A percentile compares a stretch with the other conserved stretches of the same genome.
Evolutionary conservation across 129 eudicot genomes (phyloP).

Genomic region (Centella asiatica): DNA sequence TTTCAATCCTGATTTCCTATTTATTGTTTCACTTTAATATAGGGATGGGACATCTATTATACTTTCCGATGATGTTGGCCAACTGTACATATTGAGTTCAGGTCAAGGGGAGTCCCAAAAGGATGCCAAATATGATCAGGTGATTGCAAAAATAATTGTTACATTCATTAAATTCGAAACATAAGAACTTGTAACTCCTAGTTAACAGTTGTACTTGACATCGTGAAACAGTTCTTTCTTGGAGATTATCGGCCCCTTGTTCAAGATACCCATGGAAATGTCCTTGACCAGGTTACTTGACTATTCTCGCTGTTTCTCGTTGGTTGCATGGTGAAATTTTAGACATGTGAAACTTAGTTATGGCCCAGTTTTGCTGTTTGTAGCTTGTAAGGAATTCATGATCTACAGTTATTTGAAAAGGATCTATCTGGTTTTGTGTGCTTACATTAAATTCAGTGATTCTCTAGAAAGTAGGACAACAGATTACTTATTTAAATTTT

Average conservation of each 20-base stretch:
- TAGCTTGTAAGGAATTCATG: no score
- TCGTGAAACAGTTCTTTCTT: conserved; percentile 67
- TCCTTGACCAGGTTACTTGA: conserved; percentile 78
- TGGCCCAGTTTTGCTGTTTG: background rate
- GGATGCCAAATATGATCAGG: conserved; percentile 98
- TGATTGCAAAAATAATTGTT: conserved; percentile 5
- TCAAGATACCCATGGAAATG: conserved; percentile 86
- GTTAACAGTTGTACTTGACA: conserved; percentile 17
- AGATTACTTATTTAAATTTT: no score
- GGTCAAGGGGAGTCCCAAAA: conserved; percentile 94
- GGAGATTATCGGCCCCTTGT: conserved; percentile 97
- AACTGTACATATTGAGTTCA: conserved; percentile 71
- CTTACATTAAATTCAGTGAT: no score
- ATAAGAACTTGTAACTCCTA: background rate
- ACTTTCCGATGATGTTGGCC: conserved; percentile 98
- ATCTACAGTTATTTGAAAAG: no score
- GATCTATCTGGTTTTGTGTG: no score
- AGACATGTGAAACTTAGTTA: background rate
- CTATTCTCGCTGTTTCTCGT: background rate
- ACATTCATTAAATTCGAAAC: background rate
- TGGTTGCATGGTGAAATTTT: background rate
- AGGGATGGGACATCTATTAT: conserved; percentile 96
- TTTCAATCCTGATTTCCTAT: background rate
- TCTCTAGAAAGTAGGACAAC: no score
- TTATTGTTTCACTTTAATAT: conserved; percentile 13